A percentile compares a stretch with the other conserved stretches of the same genome.
phyloP scores from a whole-genome alignment of 805 yeast genomes.

The Ogataea neopini region DNA sequence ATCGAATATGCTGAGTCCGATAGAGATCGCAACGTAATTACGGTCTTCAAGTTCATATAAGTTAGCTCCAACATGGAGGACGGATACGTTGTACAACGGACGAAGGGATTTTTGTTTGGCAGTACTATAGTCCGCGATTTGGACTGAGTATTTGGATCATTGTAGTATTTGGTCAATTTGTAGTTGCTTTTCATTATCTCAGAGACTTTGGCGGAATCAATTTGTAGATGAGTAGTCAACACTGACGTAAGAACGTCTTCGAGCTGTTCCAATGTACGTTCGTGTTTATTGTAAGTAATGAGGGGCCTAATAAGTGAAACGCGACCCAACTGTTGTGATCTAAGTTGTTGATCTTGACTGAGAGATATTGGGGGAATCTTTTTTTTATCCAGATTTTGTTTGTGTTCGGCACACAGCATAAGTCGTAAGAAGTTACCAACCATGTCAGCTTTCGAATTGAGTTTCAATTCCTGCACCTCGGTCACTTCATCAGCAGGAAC shows the following conservation, averaged over 20 bases:
- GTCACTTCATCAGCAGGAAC: slow-evolving; percentile 42
- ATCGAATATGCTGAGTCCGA: slow-evolving; percentile 21
- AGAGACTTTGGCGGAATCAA: slow-evolving; percentile 24
- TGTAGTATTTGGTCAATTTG: slow-evolving; percentile 20
- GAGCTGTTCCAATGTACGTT: slow-evolving; percentile 41
- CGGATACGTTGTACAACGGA: slow-evolving; percentile 24
- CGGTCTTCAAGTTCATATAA: slow-evolving; percentile 14
- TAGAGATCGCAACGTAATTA: slow-evolving; percentile 16
- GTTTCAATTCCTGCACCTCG: slow-evolving; percentile 24
- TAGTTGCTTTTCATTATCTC: slow-evolving; percentile 15
- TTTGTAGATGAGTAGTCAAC: slow-evolving; percentile 13
- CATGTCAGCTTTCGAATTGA: slow-evolving; percentile 49
- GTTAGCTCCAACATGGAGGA: slow-evolving; percentile 22
- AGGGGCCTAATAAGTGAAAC: slow-evolving; percentile 54
- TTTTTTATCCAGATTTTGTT: slow-evolving; percentile 43
- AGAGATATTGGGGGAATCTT: slow-evolving; percentile 48
- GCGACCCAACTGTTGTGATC: slow-evolving; percentile 9
- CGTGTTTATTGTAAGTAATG: slow-evolving; percentile 60
- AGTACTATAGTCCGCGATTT: neutral
- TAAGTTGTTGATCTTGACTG: slow-evolving; percentile 32
- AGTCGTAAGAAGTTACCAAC: slow-evolving; percentile 55
- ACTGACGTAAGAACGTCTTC: slow-evolving; percentile 26
- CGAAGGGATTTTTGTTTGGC: slow-evolving; percentile 23
- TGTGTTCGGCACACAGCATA: slow-evolving; percentile 61
- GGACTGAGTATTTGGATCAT: slow-evolving; percentile 20